Conservation (phyloP, 2,329 filamentous ascomycete species). For the Daldinia sp. region DNA sequence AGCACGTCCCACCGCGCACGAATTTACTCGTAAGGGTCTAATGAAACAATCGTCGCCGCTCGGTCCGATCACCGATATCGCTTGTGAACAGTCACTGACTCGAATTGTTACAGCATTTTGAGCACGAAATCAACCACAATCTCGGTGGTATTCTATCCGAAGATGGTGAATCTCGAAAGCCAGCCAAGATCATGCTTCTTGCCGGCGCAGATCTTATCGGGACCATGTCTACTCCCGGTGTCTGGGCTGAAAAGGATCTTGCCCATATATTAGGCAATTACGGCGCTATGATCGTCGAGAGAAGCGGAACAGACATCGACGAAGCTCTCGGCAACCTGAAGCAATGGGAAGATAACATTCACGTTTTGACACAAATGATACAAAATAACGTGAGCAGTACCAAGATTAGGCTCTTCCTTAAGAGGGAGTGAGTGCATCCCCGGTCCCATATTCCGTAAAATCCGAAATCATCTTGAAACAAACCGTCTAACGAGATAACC, state of each 20-base stretch:
- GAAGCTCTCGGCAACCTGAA: conserved; percentile 84
- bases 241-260: conserved; percentile 87
- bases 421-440: conserved; percentile 60
- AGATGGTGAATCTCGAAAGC: conserved; percentile 70
- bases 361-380: conserved; percentile 88
- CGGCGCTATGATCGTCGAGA: conserved; percentile 83
- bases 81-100: conserved; percentile 7
- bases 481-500: conserved; percentile 5
- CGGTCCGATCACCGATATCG: not conserved
- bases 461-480: not conserved
- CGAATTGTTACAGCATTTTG: conserved; percentile 68
- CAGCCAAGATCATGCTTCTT: conserved; percentile 78
- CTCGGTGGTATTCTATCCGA: conserved; percentile 75
- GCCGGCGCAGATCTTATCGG: conserved; percentile 80
- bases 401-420: conserved; percentile 82
- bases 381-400: conserved; percentile 85
- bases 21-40: not conserved
- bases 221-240: conserved; percentile 75
- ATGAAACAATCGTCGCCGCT: not conserved
- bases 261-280: conserved; percentile 87
- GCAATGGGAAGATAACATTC: conserved; percentile 84
- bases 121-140: conserved; percentile 85
- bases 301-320: conserved; percentile 86
- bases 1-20: not conserved
- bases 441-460: not conserved